Evolutionary conservation across 2,329 filamentous ascomycete genomes (phyloP).

Genomic region (Nothomitra cinnamomea): DNA sequence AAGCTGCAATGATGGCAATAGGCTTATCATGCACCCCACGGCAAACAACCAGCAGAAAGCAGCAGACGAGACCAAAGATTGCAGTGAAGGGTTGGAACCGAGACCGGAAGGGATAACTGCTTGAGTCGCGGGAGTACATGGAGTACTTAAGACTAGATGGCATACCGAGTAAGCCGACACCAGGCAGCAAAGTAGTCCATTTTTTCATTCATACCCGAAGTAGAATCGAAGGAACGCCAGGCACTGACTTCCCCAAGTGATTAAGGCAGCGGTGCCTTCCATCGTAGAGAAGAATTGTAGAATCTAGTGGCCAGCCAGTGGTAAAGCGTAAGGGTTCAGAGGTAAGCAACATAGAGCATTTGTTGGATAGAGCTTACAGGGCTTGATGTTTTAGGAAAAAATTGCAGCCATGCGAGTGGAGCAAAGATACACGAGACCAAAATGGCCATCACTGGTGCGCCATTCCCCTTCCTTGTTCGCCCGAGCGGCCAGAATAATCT

Average conservation of each 20-base stretch:
- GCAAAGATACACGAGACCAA: background rate
- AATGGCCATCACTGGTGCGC: background rate
- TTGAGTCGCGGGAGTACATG: background rate
- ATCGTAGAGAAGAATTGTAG: background rate
- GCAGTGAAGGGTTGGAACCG: background rate
- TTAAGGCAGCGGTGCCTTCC: background rate
- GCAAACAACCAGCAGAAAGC: background rate
- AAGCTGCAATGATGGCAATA: background rate
- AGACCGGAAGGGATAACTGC: background rate
- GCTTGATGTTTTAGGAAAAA: background rate
- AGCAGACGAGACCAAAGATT: background rate
- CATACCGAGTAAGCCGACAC: background rate
- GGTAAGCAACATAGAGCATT: background rate
- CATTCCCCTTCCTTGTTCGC: background rate
- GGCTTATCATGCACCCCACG: background rate
- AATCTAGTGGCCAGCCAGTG: background rate
- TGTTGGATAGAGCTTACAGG: background rate
- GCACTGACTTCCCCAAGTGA: background rate
- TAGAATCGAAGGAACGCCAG: background rate
- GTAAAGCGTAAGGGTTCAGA: too few relatives aligned
- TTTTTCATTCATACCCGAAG: background rate
- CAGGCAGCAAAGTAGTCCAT: background rate
- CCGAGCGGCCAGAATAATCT: background rate
- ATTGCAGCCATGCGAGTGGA: background rate
- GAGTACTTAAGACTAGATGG: background rate